phyloP scores from a whole-genome alignment of 1,139 yeast species.

The Nadsonia commutata region DNA sequence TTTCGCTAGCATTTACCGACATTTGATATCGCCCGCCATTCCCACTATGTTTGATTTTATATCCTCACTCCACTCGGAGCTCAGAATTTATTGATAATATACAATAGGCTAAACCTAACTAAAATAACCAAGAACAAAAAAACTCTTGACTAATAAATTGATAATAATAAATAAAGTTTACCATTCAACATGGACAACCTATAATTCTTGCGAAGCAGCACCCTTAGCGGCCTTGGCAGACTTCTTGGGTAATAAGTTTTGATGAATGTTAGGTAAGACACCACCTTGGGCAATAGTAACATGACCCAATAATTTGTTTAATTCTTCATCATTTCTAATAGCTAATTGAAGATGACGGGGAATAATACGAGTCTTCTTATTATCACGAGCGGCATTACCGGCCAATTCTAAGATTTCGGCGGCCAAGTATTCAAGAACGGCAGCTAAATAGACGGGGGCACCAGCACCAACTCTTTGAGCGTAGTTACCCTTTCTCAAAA shows the following conservation, averaged over 20 bases:
- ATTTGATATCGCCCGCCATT: too few relatives aligned
- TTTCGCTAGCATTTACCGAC: too few relatives aligned
- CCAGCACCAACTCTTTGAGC: slow-evolving; percentile 99
- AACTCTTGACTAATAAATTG: too few relatives aligned
- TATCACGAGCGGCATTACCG: slow-evolving; percentile 97
- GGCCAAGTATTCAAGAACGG: slow-evolving; percentile 89
- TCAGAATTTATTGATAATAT: too few relatives aligned
- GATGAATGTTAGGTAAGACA: slow-evolving; percentile 90
- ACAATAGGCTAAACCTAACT: too few relatives aligned
- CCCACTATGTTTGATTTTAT: too few relatives aligned
- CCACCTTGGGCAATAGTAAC: slow-evolving; percentile 97
- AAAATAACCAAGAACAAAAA: too few relatives aligned
- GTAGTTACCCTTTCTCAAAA: slow-evolving; percentile 94
- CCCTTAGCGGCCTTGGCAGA: slow-evolving; percentile 22
- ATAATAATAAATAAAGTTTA: too few relatives aligned
- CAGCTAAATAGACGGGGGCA: slow-evolving; percentile 91
- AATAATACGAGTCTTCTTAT: slow-evolving; percentile 94
- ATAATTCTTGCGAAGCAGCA: slow-evolving; percentile 24
- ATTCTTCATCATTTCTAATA: slow-evolving; percentile 95
- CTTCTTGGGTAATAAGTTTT: slow-evolving; percentile 89
- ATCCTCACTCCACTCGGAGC: too few relatives aligned
- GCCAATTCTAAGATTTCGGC: slow-evolving; percentile 97
- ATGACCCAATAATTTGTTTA: slow-evolving; percentile 85
- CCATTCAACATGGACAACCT: slow-evolving; percentile 7
- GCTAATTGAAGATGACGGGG: slow-evolving; percentile 98